phyloP scores from a whole-genome alignment of 2,329 filamentous ascomycete species.

The Teratosphaeria nubilosa region DNA sequence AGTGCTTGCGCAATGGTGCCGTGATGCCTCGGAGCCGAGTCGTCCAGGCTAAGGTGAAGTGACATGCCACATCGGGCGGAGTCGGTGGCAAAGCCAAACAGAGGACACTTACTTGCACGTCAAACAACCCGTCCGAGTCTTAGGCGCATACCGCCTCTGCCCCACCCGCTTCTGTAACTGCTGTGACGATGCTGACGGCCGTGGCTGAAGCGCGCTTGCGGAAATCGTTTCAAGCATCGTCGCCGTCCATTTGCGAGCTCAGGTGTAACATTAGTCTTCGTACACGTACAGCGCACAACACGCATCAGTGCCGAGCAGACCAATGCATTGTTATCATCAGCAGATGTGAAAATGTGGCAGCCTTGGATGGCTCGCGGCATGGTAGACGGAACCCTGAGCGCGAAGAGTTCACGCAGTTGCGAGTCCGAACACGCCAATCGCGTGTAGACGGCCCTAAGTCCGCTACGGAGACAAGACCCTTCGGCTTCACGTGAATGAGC shows the following conservation, averaged over 20 bases:
- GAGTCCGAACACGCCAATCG: neutral
- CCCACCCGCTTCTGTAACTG: neutral
- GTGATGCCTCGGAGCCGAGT: neutral
- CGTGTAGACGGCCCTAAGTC: neutral
- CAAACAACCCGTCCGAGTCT: constrained; percentile 5
- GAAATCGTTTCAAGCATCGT: neutral
- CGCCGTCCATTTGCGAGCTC: neutral
- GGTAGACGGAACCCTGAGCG: neutral
- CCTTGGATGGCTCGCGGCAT: neutral
- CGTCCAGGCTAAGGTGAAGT: neutral
- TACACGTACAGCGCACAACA: neutral
- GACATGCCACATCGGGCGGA: neutral
- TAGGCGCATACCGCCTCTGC: constrained; percentile 2
- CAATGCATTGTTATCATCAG: neutral
- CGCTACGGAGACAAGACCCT: neutral
- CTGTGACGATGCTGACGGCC: neutral
- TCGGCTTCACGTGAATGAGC: neutral
- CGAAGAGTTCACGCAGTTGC: neutral
- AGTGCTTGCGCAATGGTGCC: neutral
- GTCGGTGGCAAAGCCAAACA: neutral
- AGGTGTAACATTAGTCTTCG: neutral
- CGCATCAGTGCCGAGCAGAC: neutral
- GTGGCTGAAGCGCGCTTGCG: neutral
- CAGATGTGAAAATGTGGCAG: neutral
- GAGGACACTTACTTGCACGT: constrained; percentile 4